These are phyloP conservation scores for Arthrocladium fulminans DNA, from an alignment of 2,329 filamentous ascomycete species.

Conservation along the genomic window DNA sequence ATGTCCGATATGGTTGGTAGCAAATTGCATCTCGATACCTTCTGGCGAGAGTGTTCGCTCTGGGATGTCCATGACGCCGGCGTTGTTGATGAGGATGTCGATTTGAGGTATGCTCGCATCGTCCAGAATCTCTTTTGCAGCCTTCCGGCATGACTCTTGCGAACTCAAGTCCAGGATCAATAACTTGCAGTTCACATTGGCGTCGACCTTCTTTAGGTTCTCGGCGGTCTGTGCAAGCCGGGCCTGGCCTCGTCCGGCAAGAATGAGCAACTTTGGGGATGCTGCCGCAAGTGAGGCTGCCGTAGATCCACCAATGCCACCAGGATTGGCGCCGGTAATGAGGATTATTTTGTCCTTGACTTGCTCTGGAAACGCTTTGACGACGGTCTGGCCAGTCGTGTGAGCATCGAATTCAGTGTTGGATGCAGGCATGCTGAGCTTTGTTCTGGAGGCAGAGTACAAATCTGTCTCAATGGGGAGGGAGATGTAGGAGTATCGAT, in stretches of 20 bases:
- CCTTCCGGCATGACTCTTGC: slow-evolving; percentile 25
- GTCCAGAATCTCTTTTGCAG: slow-evolving; percentile 26
- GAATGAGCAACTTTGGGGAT: slow-evolving; percentile 29
- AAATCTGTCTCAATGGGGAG: neutral
- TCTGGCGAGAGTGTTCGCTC: slow-evolving; percentile 24
- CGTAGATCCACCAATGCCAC: slow-evolving; percentile 31
- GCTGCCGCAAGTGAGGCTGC: slow-evolving; percentile 30
- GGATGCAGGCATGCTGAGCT: neutral
- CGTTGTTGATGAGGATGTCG: slow-evolving; percentile 38
- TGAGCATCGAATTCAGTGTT: neutral
- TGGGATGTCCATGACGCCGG: slow-evolving; percentile 31
- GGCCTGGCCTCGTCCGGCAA: slow-evolving; percentile 30
- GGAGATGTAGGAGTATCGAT: too few species aligned
- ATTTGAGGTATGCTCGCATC: slow-evolving; percentile 26
- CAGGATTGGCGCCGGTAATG: slow-evolving; percentile 34
- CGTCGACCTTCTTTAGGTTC: slow-evolving; percentile 18
- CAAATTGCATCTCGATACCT: slow-evolving; percentile 32
- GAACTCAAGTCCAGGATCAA: slow-evolving; percentile 30
- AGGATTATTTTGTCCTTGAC: slow-evolving; percentile 29
- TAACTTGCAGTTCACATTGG: slow-evolving; percentile 21
- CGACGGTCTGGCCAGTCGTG: slow-evolving; percentile 5
- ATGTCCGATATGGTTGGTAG: slow-evolving; percentile 32
- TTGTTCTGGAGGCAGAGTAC: neutral
- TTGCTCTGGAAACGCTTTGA: slow-evolving; percentile 17
- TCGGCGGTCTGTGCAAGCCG: slow-evolving; percentile 28